Base-by-base conservation (phyloP, 1,284 basidiomycete genomes). In the Vanrija pseudolonga region DNA sequence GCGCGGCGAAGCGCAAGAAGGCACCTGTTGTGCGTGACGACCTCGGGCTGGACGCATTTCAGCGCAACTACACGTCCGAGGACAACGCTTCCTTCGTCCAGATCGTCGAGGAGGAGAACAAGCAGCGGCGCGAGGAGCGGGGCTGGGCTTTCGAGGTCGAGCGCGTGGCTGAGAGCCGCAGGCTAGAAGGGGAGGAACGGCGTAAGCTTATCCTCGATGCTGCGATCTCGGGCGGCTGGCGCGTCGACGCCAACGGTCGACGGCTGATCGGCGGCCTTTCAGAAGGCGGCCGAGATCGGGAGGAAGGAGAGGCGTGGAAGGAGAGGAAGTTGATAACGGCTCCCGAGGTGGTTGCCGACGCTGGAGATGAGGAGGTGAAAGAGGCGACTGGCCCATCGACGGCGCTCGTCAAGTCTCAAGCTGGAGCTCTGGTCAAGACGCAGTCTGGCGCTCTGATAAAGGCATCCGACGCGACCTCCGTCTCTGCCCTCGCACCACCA, bases 71-170 rank as follows among this genome's bases (percentile, higher is more conserved):
- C 72, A 97, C 94, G 0, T 94, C 90, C 0, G 91, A 96, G 72
- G 93, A 97, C 73, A 97, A 97, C 72, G 86, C 92, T 4, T 93
- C 89, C 55, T 97, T 97, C 72, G 89, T 89, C 12, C 82, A 89
- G 59, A 92, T 96, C 57, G 76, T 97, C 51, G 85, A 92, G 51
- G 85, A 87, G 56, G 92, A 96, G 79, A 97, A 97, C 71, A 76
- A 79, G 69, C 80, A 81, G 65, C 82, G 91, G 57, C 49, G 63
- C 40, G 85, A 84, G 67, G 87, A 90, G 68, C 83, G 79, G 70
- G 82, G 78, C 0, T 96, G 93, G 93, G 93, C 92, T 8, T 97
- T 87, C 85, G 87, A 90, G 37, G 90, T 89, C 8, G 90, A 96
- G 79, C 80, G 78, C 68, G 80, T 83, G 64, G 90, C 90, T 1